Evolutionary conservation across 345 rosid species (phyloP).

Genomic region (Eucalyptus caleyi): DNA sequence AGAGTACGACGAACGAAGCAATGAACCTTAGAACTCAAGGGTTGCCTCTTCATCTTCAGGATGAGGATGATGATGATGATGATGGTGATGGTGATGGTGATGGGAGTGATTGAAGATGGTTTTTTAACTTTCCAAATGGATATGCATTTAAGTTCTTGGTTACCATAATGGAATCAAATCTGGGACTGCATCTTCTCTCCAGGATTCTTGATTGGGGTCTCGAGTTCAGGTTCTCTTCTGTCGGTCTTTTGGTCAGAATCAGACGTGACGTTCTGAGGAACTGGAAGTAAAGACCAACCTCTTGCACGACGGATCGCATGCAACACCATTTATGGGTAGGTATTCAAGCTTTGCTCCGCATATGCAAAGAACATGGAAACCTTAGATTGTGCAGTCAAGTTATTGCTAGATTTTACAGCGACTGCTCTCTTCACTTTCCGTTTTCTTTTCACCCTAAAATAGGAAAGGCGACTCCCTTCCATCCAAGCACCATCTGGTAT

Average conservation of each 20-base stretch:
- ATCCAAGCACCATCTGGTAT: background rate
- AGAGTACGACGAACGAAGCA: background rate
- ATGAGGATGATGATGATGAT: background rate
- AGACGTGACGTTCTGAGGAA: background rate
- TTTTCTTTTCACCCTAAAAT: background rate
- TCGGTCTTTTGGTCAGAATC: background rate
- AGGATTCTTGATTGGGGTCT: background rate
- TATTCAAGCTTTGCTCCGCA: background rate
- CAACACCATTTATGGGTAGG: background rate
- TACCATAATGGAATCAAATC: background rate
- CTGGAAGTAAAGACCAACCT: background rate
- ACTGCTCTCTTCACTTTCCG: background rate
- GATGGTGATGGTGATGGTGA: background rate
- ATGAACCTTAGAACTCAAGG: background rate
- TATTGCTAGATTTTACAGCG: background rate
- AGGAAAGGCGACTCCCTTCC: background rate
- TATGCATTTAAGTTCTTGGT: background rate
- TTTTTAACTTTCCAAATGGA: background rate
- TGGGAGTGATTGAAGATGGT: background rate
- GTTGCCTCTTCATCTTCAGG: background rate
- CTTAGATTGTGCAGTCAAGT: background rate
- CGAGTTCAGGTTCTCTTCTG: background rate
- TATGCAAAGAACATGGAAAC: background rate
- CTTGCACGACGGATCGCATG: background rate
- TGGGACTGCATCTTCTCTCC: background rate